Evolutionary conservation across 1,284 basidiomycete genomes (phyloP), one percentile per base, ranked within the genome.

Genomic region (Bjerkandera adusta): DNA sequence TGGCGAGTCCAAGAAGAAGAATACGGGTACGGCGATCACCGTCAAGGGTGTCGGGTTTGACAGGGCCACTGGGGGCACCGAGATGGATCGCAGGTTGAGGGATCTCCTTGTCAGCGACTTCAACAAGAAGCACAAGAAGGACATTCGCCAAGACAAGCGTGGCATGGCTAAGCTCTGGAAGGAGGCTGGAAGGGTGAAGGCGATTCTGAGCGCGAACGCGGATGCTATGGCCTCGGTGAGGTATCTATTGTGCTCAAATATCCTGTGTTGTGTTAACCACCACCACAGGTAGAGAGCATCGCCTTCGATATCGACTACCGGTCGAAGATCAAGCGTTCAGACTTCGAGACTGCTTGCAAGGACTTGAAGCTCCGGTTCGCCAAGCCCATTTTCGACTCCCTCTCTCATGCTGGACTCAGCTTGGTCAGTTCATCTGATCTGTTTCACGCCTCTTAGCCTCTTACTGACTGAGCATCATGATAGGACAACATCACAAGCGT

Each of bases 81-180:
- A 89, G 61, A 75, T 99, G 32, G 93, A 98, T 63, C 76, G 85
- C 34, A 80, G 89, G 20, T 64, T 98, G 52, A 79, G 92, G 41
- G 89, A 97, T 41, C 76, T 94, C 47, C 76, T 99, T 42, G 71
- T 87, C 10, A 77, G 80, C 34, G 79, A 79, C 49, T 97, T 97
- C 66, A 79, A 89, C 57, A 65, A 71, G 45, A 86, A 84, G 64
- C 71, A 84, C 55, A 76, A 76, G 57, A 78, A 72, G 62, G 76
- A 83, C 53, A 75, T 88, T 36, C 73, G 80, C 20, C 73, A 76
- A 55, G 92, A 97, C 64, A 82, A 83, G 60, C 79, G 86, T 50
- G 94, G 89, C 1, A 89, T 97, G 86, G 89, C 92, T 3, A 95
- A 95, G 68, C 69, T 99, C 13, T 87, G 90, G 77, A 94, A 93